A percentile compares a stretch with the other conserved stretches of the same genome.
These are phyloP conservation scores for Seiridium unicorne DNA, from an alignment of 2,329 filamentous ascomycete genomes.

Conservation along the genomic window DNA sequence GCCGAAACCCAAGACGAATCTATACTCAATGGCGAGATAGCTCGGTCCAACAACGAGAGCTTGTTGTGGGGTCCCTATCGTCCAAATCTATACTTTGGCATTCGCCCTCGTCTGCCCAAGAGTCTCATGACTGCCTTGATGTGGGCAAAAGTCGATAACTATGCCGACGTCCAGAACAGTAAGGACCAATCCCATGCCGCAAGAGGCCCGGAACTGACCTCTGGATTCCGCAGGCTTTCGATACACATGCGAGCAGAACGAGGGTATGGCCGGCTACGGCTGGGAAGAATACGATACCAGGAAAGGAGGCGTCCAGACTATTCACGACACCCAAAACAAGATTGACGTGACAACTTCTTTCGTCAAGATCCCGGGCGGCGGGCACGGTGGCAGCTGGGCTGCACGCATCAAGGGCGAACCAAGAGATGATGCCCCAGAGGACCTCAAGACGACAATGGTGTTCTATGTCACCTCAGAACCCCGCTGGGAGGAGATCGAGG, in stretches of 20 bases:
- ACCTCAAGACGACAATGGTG: slow-evolving; percentile 73
- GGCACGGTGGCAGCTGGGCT: slow-evolving; percentile 88
- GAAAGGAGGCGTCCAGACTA: slow-evolving; percentile 81
- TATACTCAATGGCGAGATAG: slow-evolving; percentile 47
- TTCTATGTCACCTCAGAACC: slow-evolving; percentile 85
- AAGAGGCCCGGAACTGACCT: slow-evolving; percentile 7
- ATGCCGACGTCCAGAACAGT: slow-evolving; percentile 73
- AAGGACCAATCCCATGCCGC: slow-evolving; percentile 27
- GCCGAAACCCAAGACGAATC: slow-evolving; percentile 27
- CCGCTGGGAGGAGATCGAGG: slow-evolving; percentile 59
- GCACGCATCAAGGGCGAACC: slow-evolving; percentile 81
- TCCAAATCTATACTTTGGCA: slow-evolving; percentile 91
- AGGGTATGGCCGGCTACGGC: slow-evolving; percentile 91
- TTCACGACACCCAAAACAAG: slow-evolving; percentile 84
- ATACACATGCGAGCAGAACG: slow-evolving; percentile 94
- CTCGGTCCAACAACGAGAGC: slow-evolving; percentile 69
- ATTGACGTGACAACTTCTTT: slow-evolving; percentile 92
- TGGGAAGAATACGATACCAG: slow-evolving; percentile 97
- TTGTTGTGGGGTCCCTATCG: slow-evolving; percentile 95
- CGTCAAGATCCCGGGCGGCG: slow-evolving; percentile 85
- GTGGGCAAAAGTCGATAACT: slow-evolving; percentile 86
- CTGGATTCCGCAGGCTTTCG: slow-evolving; percentile 64
- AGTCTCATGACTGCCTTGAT: slow-evolving; percentile 80
- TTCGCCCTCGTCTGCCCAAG: slow-evolving; percentile 77
- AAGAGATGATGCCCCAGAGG: slow-evolving; percentile 62